Percentiles rank a stretch among this genome's conserved stretches.
Conservation (phyloP, 192 early-diverging fungal genomes). For the Backusella mclennaniae region DNA sequence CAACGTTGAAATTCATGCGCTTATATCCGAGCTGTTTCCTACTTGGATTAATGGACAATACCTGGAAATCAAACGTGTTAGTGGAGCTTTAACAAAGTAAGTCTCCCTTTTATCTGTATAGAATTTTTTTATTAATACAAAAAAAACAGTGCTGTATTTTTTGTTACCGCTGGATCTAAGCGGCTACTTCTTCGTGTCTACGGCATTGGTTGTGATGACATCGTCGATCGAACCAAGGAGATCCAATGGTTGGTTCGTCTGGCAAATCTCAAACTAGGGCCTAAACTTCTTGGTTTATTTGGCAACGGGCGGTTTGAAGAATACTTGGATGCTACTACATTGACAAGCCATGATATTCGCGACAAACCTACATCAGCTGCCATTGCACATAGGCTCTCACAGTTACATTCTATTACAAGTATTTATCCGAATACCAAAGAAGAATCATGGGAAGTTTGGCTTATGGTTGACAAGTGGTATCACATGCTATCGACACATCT, state of each 20-base stretch:
- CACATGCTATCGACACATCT: neutral
- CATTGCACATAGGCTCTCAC: conserved; percentile 71
- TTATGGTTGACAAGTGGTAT: conserved; percentile 66
- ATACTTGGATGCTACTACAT: conserved; percentile 71
- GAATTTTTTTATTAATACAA: conserved; percentile 23
- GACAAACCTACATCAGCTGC: conserved; percentile 58
- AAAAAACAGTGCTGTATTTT: conserved; percentile 35
- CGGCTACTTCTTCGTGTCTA: conserved; percentile 69
- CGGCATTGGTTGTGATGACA: conserved; percentile 74
- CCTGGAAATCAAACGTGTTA: conserved; percentile 39
- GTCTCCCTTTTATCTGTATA: conserved; percentile 12
- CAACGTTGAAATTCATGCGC: neutral
- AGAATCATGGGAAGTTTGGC: conserved; percentile 57
- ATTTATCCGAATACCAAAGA: conserved; percentile 53
- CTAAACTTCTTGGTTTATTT: conserved; percentile 72
- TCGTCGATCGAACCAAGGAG: conserved; percentile 79
- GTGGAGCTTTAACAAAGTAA: conserved; percentile 75
- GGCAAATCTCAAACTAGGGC: conserved; percentile 69
- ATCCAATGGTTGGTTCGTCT: conserved; percentile 75
- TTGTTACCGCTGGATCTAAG: conserved; percentile 28
- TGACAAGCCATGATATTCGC: conserved; percentile 69
- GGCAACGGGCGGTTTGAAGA: conserved; percentile 86
- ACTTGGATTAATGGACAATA: conserved; percentile 12
- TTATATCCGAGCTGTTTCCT: neutral
- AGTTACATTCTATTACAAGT: conserved; percentile 70